These are phyloP conservation scores for Chamaecyparis obtusa DNA, from an alignment of 75 land plant genomes.

Conservation along the genomic window DNA sequence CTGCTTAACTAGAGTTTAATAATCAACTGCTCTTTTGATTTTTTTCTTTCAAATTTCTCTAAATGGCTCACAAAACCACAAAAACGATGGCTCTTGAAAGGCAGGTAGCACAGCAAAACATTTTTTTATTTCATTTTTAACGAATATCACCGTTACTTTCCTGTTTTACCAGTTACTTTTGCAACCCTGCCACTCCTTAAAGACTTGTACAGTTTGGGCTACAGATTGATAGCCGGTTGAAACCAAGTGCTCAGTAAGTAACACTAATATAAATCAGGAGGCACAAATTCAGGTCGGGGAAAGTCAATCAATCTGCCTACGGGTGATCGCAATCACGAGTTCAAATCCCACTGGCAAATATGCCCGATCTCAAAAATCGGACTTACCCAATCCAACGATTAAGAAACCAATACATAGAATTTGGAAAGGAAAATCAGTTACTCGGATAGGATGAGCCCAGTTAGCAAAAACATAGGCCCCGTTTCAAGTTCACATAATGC, in stretches of 20 bases:
- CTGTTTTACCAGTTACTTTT: neutral
- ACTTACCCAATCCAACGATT: neutral
- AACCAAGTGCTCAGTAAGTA: neutral
- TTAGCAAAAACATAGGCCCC: neutral
- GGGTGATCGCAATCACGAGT: neutral
- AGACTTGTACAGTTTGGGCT: neutral
- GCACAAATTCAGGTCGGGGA: neutral
- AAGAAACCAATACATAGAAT: neutral
- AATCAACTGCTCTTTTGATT: neutral
- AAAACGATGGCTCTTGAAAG: neutral
- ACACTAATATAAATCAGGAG: neutral
- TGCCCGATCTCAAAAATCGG: neutral
- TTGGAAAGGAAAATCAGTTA: neutral
- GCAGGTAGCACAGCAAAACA: neutral
- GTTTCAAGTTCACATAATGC: neutral
- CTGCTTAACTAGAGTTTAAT: too few relatives aligned
- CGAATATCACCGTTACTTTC: neutral
- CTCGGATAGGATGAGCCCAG: neutral
- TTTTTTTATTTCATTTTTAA: neutral
- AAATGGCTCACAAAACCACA: neutral
- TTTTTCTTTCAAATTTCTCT: neutral
- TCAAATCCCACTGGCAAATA: neutral
- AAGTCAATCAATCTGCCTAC: neutral
- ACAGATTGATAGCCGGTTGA: neutral
- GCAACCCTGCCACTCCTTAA: neutral